Evolutionary conservation across 129 eudicot genomes (phyloP), one percentile per base, ranked within the genome.

Genomic region (Helichrysum umbraculigerum): DNA sequence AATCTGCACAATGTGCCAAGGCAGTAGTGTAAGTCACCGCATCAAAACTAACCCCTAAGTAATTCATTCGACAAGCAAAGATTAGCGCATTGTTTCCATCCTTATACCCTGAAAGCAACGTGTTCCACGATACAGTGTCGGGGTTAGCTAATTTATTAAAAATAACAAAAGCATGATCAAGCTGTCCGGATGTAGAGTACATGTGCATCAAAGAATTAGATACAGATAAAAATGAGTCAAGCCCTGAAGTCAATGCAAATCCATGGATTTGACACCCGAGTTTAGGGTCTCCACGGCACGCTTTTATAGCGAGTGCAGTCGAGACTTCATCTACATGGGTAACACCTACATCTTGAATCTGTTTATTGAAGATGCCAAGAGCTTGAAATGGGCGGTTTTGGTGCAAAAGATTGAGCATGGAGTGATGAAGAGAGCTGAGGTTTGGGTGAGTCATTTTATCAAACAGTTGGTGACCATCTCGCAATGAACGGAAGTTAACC

Each of bases 41-140:
- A 82, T 94, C 97, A 52, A 88, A 91, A 12, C 65, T 51, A 59
- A 94, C 77, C 20, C 96, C 97, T 37, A 65, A 54, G 10, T 74
- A 70, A 78, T 91, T 87, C 91, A 91, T 88, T 21, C 72, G 79
- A 76, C 85, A 70, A 68, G 93, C 90, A 68, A 94, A 94, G 72
- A 37, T 15, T 70, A 94, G 54, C 3, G 90, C 90, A 7, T 80
- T 87, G 33, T 22, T 75, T 25, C 66, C 66, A 72, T 86, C 75
- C 60, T 79, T 79, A 75, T 81, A 86, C 59, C 97, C 97, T 15
- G 96, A 82, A 7, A 94, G 84, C 59, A 94, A 21, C 1, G 93
- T 94, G 75, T 94, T 94, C 85, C 89, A 94, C 21, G 96, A 87
- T 64, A 94, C 94, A 69, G 69, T 86, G 64, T 89, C 97, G 0